Base-by-base conservation (phyloP, 2,329 filamentous ascomycete genomes). In the Ciborinia camelliae region DNA sequence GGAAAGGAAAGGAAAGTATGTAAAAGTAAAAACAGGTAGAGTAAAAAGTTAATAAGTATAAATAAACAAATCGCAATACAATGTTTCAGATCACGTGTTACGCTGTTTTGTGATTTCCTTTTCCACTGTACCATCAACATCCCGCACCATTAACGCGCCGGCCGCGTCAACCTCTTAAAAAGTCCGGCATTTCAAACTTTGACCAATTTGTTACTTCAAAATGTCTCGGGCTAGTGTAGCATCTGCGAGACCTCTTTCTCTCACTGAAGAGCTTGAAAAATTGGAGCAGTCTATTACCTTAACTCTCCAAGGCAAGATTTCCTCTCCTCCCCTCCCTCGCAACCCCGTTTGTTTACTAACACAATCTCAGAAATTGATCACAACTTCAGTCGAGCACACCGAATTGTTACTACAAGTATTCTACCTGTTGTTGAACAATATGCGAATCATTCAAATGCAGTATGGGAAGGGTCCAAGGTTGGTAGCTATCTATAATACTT, bases 401-500 rank as follows among this genome's bases (percentile, higher is more conserved):
- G 92, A 68, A 98, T 99, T 66, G 94, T 99, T 47, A 98, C 95
- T 0, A 89, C 90, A 1, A 96, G 88, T 75, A 97, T 99, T 63
- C 79, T 99, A 3, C 95, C 95, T 0, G 84, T 97, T 1, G 92
- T 99, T 26, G 94, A 98, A 76, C 90, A 96, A 74, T 99, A 99
- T 78, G 91, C 91, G 53, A 92, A 96, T 70, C 90, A 98, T 75
- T 98, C 95, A 1, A 89, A 89, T 68, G 87, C 92, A 57, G 94
- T 99, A 2, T 99, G 95, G 95, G 93, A 98, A 72, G 92, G 93
- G 28, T 96, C 94, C 63, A 97, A 96, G 86, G 92, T 94, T 64
- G 45, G 73, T 64, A 52, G 55, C 52, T 8, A 32, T 51, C 28
- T 20, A 41, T 30, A 47, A n/a, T 23, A 55, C 43, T 43, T 32